Base-by-base conservation (phyloP, 495 filamentous ascomycete species). In the Saxispiralis lemnorum region DNA sequence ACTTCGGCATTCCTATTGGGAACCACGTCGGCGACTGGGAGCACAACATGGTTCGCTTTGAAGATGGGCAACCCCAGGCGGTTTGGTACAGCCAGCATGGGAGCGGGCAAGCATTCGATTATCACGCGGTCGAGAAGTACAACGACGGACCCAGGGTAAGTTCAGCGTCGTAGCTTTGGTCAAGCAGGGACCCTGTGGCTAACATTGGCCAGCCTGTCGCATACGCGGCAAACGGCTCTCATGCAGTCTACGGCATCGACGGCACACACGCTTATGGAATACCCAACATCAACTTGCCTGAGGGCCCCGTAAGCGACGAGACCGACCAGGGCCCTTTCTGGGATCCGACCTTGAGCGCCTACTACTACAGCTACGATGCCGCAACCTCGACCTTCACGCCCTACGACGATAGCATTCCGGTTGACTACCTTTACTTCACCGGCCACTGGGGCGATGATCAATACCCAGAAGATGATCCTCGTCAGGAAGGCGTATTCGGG, bases 21-120 rank as follows among this genome's bases (percentile, higher is more conserved):
- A 59, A 76, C 53, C 76, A 81, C 49, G 66, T 80, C 34, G 76
- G 75, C 17, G 74, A 78, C 48, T 77, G 72, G 73, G 75, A 78
- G 51, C 75, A 79, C 53, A 76, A 70, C 47, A 76, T 78, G 75
- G 64, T 81, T 41, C 73, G 77, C 11, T 81, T 81, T 55, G 35
- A 62, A 12, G 64, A 78, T 39, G 75, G 72, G 19, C 46, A 51
- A 7, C 76, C 77, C 1, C 54, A 68, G 45, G 61, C 67, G 12
- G 57, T 81, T 21, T 81, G 75, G 74, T 78, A 66, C 47, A 71
- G 67, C 50, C 75, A 79, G 51, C 77, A 81, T 50, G 53, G 65
- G 39, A 66, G 66, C 46, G 76, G 75, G 18, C 62, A 77, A 55
- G 75, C 76, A 7, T 81, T 78, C 55, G 71, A 64, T 7, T 81